Percentiles rank a stretch among this genome's conserved stretches.
phyloP scores from a whole-genome alignment of 2,329 filamentous ascomycete species.

The Alternaria sp. region DNA sequence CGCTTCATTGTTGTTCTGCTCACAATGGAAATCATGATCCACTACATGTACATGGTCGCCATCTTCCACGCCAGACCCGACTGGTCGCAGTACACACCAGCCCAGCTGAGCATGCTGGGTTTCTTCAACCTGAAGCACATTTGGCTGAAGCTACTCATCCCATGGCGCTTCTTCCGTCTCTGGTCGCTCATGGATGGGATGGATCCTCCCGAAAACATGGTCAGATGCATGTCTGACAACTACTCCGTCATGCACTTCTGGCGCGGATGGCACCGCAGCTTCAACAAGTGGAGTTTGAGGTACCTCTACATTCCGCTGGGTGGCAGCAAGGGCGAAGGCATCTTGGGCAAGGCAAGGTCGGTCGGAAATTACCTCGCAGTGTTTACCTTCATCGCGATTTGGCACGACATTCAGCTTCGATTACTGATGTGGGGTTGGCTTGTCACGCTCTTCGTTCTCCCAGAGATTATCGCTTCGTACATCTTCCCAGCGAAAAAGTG shows the following conservation, averaged over 20 bases:
- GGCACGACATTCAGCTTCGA: conserved; percentile 94
- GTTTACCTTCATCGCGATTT: conserved; percentile 96
- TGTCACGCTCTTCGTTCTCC: conserved; percentile 90
- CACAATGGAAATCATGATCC: conserved; percentile 83
- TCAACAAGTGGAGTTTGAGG: conserved; percentile 91
- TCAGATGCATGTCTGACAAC: conserved; percentile 94
- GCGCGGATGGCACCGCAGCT: conserved; percentile 94
- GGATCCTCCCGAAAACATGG: conserved; percentile 97
- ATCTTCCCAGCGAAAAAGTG: conserved; percentile 79
- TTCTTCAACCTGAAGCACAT: conserved; percentile 97
- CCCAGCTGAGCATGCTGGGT: conserved; percentile 87
- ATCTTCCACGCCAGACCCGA: conserved; percentile 82
- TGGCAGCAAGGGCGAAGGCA: conserved; percentile 61
- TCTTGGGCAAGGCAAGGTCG: conserved; percentile 62
- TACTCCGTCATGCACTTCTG: conserved; percentile 91
- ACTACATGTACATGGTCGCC: conserved; percentile 92
- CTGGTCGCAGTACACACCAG: conserved; percentile 85
- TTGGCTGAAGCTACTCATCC: conserved; percentile 95
- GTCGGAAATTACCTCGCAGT: conserved; percentile 81
- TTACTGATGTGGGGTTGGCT: conserved; percentile 97
- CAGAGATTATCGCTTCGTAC: conserved; percentile 76
- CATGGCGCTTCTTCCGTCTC: conserved; percentile 98
- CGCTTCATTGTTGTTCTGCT: conserved; percentile 83
- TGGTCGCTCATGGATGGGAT: conserved; percentile 91
- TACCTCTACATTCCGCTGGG: conserved; percentile 95